Percentiles rank a stretch among this genome's conserved stretches.
phyloP scores from a whole-genome alignment of 768 basidiomycete species.

The Tulasnella sp. region DNA sequence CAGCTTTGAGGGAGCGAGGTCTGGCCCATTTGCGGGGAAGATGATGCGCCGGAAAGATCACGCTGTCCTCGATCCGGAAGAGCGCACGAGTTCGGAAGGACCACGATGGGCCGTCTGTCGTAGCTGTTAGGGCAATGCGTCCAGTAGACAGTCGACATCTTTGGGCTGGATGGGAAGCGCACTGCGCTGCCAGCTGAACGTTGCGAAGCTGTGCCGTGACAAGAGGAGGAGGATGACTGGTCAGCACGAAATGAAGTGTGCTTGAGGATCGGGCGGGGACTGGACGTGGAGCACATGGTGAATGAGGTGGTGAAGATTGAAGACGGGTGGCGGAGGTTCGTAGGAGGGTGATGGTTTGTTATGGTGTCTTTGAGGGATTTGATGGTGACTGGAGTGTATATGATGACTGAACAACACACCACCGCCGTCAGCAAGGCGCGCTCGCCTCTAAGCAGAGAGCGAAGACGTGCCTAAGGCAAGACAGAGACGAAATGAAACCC shows the following conservation, averaged over 20 bases:
- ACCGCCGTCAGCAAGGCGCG: too few species aligned
- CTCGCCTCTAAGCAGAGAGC: background rate
- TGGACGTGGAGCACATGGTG: background rate
- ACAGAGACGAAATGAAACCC: background rate
- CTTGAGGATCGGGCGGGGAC: constrained; percentile 13
- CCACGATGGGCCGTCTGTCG: constrained; percentile 15
- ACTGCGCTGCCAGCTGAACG: background rate
- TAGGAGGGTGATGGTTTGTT: background rate
- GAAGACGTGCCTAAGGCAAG: background rate
- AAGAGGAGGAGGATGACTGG: background rate
- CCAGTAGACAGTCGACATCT: constrained; percentile 11
- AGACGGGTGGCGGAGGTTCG: background rate
- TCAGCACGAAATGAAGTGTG: background rate
- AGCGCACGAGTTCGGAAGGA: constrained; percentile 9
- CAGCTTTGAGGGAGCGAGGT: background rate
- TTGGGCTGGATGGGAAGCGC: constrained; percentile 15
- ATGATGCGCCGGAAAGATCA: background rate
- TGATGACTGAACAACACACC: background rate
- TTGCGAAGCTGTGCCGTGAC: background rate
- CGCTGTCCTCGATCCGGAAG: constrained; percentile 8
- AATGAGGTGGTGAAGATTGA: background rate
- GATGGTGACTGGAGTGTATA: background rate
- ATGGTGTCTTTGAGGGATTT: background rate
- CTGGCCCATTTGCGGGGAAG: background rate
- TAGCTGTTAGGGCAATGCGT: constrained; percentile 10